Evolutionary conservation across 768 basidiomycete genomes (phyloP), one percentile per base, ranked within the genome.

Genomic region (Dendrothele bispora): DNA sequence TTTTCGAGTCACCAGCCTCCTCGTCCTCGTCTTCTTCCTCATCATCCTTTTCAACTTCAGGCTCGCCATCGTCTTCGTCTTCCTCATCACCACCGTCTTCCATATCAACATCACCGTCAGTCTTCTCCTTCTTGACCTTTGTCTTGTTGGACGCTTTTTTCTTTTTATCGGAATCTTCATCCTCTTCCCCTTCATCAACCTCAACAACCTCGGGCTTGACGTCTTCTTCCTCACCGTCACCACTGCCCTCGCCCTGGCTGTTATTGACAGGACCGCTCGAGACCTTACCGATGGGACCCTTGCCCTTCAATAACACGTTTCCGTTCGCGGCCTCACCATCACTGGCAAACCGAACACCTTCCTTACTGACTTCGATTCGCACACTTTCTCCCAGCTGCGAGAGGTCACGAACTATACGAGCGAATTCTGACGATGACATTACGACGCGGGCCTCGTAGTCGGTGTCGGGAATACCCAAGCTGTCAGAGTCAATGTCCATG

Each of bases 401-500:
- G 20, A 98, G 79, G 65, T 99, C 95, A 43, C 91, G 84, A 40
- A 95, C 92, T 62, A 99, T 98, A 43, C 95, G 84, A 22, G 84
- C 69, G 61, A 99, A 98, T 65, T 99, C 97, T 28, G 74, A 50
- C 0, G 93, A 81, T 7, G 89, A 80, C 82, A 99, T 84, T 17
- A 85, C 84, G 39, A 98, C 84, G 47, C 88, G 86, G 3, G 92
- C 91, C 59, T 98, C 95, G 67, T 98, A 99, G 41, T 95, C 88
- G 2, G 97, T 99, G 54, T 98, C 95, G 14, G 97, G 97, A 60
- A 98, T 98, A 39, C 88, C 87, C 43, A 98, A 86, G 37, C 83
- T 85, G 69, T 99, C 97, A 20, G 91, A 75, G 66, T 99, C 95
- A 61, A 99, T 99, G 60, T 98, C 95, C 95, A 99, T 98, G 44